Evolutionary conservation across 1,284 basidiomycete genomes (phyloP).

Genomic region (Cutaneotrichosporon sp.): DNA sequence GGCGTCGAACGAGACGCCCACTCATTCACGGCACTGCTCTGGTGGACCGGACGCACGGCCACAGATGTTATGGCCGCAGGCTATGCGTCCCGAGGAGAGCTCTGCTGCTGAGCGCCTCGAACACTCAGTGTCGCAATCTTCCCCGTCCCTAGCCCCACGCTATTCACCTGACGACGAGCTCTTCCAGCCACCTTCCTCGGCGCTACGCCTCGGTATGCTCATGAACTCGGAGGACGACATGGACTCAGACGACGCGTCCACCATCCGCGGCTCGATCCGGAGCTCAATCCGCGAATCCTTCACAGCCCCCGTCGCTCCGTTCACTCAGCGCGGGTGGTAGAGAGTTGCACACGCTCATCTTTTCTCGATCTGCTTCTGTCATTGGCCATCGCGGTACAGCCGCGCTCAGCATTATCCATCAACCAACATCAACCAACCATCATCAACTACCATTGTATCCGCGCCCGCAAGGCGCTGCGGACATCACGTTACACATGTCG

Average conservation of each 20-base stretch:
- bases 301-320: constrained; percentile 9
- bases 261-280: constrained; percentile 12
- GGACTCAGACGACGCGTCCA: constrained; percentile 20
- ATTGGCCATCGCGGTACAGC: not conserved
- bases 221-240: constrained; percentile 25
- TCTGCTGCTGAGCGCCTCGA: not conserved
- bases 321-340: constrained; percentile 17
- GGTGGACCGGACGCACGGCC: not conserved
- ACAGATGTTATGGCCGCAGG: constrained; percentile 10
- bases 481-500: too few species aligned
- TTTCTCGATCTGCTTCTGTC: not conserved
- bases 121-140: not conserved
- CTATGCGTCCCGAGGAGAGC: not conserved
- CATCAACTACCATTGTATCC: too few species aligned
- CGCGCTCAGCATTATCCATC: not conserved
- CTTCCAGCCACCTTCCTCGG: constrained; percentile 29
- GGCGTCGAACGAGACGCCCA: constrained; percentile 9
- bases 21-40: not conserved
- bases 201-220: constrained; percentile 37
- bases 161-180: constrained; percentile 3
- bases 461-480: too few species aligned
- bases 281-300: constrained; percentile 8
- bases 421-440: too few species aligned
- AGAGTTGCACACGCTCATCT: not conserved
- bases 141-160: not conserved